A percentile compares a stretch with the other conserved stretches of the same genome.
phyloP scores from a whole-genome alignment of 768 basidiomycete genomes.

The Pleurotus djamor region DNA sequence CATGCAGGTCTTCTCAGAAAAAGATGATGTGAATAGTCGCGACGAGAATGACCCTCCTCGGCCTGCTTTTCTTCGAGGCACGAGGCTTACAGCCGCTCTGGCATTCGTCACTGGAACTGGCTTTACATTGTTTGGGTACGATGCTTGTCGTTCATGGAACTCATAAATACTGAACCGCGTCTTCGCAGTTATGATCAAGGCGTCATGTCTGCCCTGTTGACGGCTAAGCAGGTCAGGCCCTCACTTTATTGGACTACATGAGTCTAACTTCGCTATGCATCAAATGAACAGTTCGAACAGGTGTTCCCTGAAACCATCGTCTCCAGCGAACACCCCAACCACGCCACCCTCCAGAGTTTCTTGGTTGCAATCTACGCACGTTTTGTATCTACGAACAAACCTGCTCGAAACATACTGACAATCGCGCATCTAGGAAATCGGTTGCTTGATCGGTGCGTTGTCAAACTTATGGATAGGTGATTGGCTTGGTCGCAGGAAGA shows the following conservation, averaged over 20 bases:
- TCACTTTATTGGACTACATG: not conserved
- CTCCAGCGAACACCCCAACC: constrained; percentile 30
- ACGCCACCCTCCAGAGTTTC: constrained; percentile 59
- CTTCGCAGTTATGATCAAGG: constrained; percentile 60
- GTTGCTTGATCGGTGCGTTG: constrained; percentile 62
- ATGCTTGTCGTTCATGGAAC: not conserved
- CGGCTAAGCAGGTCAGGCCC: constrained; percentile 43
- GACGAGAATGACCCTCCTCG: not conserved
- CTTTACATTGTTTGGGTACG: constrained; percentile 61
- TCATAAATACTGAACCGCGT: not conserved
- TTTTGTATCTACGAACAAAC: not conserved
- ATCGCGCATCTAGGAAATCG: constrained; percentile 45
- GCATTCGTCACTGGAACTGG: constrained; percentile 59
- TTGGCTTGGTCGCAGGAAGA: constrained; percentile 41
- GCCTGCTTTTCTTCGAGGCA: constrained; percentile 32
- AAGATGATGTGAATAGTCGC: not conserved
- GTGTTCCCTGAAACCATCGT: constrained; percentile 55
- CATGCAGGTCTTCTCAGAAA: not conserved
- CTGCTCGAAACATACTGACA: not conserved
- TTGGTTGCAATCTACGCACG: constrained; percentile 57
- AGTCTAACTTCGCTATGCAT: not conserved
- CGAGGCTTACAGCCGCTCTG: constrained; percentile 41
- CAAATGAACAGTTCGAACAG: constrained; percentile 43
- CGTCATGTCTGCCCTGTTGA: constrained; percentile 67
- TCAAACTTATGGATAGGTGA: constrained; percentile 59